Evolutionary conservation across 1,284 basidiomycete genomes (phyloP).

Genomic region (Trichosporon faecale): DNA sequence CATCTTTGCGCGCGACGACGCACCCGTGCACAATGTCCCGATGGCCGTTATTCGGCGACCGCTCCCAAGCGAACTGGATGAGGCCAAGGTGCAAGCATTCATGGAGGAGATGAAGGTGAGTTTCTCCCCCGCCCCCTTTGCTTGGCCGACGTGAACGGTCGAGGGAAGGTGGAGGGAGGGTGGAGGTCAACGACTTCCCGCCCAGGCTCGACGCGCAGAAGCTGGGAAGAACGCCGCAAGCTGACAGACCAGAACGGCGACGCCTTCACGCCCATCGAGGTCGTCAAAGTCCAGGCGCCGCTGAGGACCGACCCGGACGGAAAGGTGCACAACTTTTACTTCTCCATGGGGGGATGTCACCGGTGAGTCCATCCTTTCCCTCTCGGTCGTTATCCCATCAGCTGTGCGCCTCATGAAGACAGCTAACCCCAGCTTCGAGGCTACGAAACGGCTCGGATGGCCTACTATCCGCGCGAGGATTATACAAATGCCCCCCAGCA

Average conservation of each 20-base stretch:
- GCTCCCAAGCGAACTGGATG: conserved; percentile 49
- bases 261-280: conserved; percentile 52
- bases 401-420: too few species aligned
- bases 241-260: conserved; percentile 42
- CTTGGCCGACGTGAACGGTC: too few species aligned
- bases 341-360: conserved; percentile 53
- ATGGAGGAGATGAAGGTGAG: conserved; percentile 52
- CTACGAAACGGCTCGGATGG: conserved; percentile 46
- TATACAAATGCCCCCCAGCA: conserved; percentile 49
- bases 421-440: conserved; percentile 44
- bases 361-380: conserved; percentile 19
- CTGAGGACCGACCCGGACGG: conserved; percentile 38
- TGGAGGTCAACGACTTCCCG: not conserved
- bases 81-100: conserved; percentile 50
- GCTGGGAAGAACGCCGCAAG: not conserved
- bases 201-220: too few species aligned
- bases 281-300: conserved; percentile 46
- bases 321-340: conserved; percentile 45
- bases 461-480: conserved; percentile 50
- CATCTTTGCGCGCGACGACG: conserved; percentile 34
- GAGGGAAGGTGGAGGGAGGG: not conserved
- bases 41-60: conserved; percentile 52
- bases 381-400: too few species aligned
- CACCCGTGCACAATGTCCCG: conserved; percentile 46
- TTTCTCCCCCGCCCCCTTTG: too few species aligned